These are phyloP conservation scores for Sclerotinia borealis DNA, from an alignment of 2,329 filamentous ascomycete species.

Conservation along the genomic window DNA sequence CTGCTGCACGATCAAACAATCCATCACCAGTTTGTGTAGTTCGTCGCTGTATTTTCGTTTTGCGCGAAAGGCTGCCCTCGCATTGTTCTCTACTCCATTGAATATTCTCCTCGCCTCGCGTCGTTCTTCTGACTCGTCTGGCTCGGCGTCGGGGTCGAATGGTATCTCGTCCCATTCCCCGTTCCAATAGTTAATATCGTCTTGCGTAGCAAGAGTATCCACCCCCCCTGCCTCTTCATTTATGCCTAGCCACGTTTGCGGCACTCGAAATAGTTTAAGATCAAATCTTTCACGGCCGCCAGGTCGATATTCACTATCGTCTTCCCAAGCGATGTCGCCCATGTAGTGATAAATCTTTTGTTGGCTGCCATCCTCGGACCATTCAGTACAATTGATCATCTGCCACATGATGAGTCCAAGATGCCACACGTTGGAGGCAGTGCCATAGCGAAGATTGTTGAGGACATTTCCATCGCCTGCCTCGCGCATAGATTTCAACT, in stretches of 20 bases:
- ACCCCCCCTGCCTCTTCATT: background rate
- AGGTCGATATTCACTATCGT: fast-evolving
- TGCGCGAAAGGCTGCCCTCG: background rate
- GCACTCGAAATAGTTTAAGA: background rate
- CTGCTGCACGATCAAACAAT: conserved; percentile 1
- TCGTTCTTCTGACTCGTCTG: background rate
- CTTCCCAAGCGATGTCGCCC: background rate
- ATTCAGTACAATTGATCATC: background rate
- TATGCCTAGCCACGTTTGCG: background rate
- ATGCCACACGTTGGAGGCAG: conserved; percentile 1
- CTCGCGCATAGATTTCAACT: background rate
- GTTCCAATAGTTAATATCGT: background rate
- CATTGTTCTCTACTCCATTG: background rate
- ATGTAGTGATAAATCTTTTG: fast-evolving
- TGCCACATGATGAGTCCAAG: background rate
- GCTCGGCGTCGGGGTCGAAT: background rate
- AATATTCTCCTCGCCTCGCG: background rate
- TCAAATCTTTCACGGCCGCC: background rate
- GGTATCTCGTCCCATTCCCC: background rate
- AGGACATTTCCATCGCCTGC: conserved; percentile 1
- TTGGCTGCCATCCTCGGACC: background rate
- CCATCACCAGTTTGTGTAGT: background rate
- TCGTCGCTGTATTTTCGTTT: background rate
- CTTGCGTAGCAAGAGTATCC: conserved; percentile 1
- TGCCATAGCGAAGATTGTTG: background rate